Evolutionary conservation across 2,329 filamentous ascomycete species (phyloP), one percentile per base, ranked within the genome.

Genomic region (Canariomyces notabilis): DNA sequence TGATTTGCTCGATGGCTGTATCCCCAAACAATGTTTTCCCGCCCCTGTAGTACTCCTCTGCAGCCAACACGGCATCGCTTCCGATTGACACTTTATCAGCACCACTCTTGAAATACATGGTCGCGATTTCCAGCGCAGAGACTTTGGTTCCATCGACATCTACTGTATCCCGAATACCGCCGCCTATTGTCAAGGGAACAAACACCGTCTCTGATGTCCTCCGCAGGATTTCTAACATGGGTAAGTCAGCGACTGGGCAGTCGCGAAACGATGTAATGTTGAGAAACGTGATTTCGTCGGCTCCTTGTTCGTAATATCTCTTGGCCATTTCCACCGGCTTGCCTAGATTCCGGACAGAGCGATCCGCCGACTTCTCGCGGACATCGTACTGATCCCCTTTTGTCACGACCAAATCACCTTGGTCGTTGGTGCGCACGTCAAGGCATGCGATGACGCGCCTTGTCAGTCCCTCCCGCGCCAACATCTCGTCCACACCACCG

Each of bases 301-400:
- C 90, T 49, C 93, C 93, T 69, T 95, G 89, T 61, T 94, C 85
- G 73, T 97, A 98, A 74, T 98, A 98, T 60, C 80, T 82, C 67
- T 81, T 82, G 7, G 93, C 93, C 79, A 98, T 87, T 55, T 95
- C 89, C 39, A 98, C 90, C 2, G 93, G 93, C 68, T 98, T 98
- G 55, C 93, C 93, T 3, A 98, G 76, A 66, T 98, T 98, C 53
- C 93, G 83, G 29, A 98, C 90, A 56, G 78, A 72, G 44, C 79
- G 74, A 47, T 74, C 73, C 12, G 70, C 74, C 18, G 74, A 73
- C 68, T 96, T 96, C 61, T 97, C 93, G 23, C 93, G 87, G 6
- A 98, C 93, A 61, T 98, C 93, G 70, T 98, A 98, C 67, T 97
- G 91, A 68, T 98, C 93, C 47, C 93, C 93, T 68, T 98, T 98